Evolutionary conservation across 768 basidiomycete species (phyloP).

Genomic region (Hortiboletus campestris): DNA sequence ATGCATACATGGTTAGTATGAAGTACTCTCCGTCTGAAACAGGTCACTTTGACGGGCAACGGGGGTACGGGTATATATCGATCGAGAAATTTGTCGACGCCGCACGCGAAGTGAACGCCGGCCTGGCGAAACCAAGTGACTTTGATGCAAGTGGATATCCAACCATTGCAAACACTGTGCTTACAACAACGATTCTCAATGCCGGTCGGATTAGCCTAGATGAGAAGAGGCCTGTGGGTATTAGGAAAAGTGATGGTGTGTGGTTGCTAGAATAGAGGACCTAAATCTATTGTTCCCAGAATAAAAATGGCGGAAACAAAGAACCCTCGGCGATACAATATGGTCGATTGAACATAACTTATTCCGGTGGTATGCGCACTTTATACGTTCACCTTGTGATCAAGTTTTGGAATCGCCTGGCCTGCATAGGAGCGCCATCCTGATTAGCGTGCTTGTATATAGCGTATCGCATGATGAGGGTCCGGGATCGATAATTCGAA

Average conservation of each 20-base stretch:
- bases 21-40: conserved; percentile 91
- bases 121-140: conserved; percentile 59
- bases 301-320: neutral
- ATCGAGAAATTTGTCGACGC: conserved; percentile 93
- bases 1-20: conserved; percentile 54
- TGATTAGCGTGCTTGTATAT: neutral
- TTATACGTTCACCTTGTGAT: neutral
- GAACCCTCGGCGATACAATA: neutral
- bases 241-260: conserved; percentile 60
- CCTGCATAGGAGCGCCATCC: neutral
- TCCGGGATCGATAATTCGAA: neutral
- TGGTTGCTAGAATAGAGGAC: conserved; percentile 67
- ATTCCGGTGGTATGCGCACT: neutral
- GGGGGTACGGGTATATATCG: conserved; percentile 88
- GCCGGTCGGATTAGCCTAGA: conserved; percentile 89
- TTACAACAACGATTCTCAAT: conserved; percentile 85
- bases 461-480: neutral
- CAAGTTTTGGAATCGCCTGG: neutral
- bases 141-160: conserved; percentile 82
- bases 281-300: neutral
- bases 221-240: conserved; percentile 80
- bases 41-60: conserved; percentile 92
- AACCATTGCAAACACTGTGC: conserved; percentile 84
- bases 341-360: neutral
- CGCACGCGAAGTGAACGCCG: conserved; percentile 73